Base-by-base conservation (phyloP, 2,329 filamentous ascomycete genomes). In the Bipolaris zeicola region DNA sequence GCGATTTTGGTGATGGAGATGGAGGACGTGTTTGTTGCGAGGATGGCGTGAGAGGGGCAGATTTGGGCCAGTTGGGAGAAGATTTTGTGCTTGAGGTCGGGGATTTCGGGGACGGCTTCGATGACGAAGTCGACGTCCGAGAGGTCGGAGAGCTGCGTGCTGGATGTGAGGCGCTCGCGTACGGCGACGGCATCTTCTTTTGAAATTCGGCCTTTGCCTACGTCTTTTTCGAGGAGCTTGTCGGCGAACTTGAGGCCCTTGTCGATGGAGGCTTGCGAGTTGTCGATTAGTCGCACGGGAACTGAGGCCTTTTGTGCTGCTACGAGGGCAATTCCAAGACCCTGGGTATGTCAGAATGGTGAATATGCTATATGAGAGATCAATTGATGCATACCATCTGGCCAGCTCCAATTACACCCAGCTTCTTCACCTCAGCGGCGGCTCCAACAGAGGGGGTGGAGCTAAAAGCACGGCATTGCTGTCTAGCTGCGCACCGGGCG, bases 21-120 rank as follows among this genome's bases (percentile, higher is more conserved):
- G 60, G 92, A 96, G n/a, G 92, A 96, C 6, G 95, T 99, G 81
- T 99, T 99, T 61, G 95, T 99, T 5, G 95, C 94, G 34, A 99
- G 85, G 68, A 99, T 91, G 57, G 95, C 87, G 73, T 98, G 92
- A 50, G 88, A 81, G 10, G 92, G 88, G 65, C 90, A 93, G 65
- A 96, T 87, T 68, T 90, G 80, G 6, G 93, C 92, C 10, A 99
- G 84, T 70, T 89, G 84, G 63, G 86, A 81, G 79, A 99, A 99
- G 65, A 99, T 96, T 63, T 88, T 87, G 64, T 88, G 87, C 79
- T 99, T 99, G 62, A 99, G 85, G 49, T 88, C 82, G 38, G 90
- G 88, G 52, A 96, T 94, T 81, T 97, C 93, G 22, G 95, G 95
- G 7, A 99, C 92, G 14, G 95, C 95, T 81, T 99, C 95, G 71